Percentiles rank a stretch among this genome's conserved stretches.
Evolutionary conservation across 2,329 filamentous ascomycete genomes (phyloP).

Genomic region (Cercospora canescens): DNA sequence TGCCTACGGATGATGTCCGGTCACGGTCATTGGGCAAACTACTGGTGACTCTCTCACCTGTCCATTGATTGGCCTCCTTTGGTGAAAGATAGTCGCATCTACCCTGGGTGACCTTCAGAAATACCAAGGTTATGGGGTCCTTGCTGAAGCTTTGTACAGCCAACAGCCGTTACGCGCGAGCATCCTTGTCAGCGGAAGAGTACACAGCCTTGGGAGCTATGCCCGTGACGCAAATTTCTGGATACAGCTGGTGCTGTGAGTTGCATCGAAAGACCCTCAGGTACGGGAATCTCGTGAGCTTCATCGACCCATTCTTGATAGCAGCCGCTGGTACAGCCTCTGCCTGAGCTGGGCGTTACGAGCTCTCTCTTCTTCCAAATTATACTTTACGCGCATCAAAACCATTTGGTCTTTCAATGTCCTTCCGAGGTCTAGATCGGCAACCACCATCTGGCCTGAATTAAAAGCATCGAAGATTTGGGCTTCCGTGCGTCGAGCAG

Average conservation of each 20-base stretch:
- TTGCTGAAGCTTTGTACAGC: background rate
- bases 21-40: background rate
- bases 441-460: constrained; percentile 49
- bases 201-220: no score
- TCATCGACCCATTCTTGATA: background rate
- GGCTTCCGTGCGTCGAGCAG: constrained; percentile 30
- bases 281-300: background rate
- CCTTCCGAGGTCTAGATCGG: constrained; percentile 44
- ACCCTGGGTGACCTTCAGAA: background rate
- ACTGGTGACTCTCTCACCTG: background rate
- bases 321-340: background rate
- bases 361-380: background rate
- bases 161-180: no score
- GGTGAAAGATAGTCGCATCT: background rate
- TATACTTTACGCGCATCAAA: background rate
- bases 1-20: no score
- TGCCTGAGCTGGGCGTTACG: background rate
- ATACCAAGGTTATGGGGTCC: background rate
- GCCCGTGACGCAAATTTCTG: no score
- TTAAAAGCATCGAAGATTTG: constrained; percentile 47
- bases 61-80: background rate
- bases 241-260: no score
- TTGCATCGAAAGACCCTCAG: background rate
- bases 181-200: no score
- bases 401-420: constrained; percentile 45